Percentiles rank a stretch among this genome's conserved stretches.
Conservation (phyloP, 108 stramenopile species). For the Skeletonema costatum region DNA sequence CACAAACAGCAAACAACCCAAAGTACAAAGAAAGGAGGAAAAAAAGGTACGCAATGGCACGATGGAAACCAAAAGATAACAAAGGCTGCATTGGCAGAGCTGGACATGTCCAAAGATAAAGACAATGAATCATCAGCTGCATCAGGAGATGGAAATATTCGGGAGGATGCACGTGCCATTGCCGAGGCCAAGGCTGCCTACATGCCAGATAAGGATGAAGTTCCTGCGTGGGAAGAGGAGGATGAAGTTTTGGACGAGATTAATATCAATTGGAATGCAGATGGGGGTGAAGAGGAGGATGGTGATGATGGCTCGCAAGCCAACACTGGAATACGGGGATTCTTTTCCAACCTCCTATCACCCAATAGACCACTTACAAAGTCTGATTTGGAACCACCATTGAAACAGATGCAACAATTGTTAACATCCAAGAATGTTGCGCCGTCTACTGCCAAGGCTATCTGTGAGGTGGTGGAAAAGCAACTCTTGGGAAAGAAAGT, state of each 20-base stretch:
- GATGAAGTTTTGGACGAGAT: slow-evolving; percentile 37
- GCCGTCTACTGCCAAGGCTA: slow-evolving; percentile 76
- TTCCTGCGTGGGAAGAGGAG: slow-evolving; percentile 73
- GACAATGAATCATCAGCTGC: slow-evolving; percentile 4
- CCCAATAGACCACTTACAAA: slow-evolving; percentile 61
- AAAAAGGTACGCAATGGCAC: slow-evolving; percentile 83
- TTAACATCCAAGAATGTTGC: slow-evolving; percentile 93
- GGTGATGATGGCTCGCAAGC: slow-evolving; percentile 51
- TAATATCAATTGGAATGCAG: slow-evolving; percentile 34
- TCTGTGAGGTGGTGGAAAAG: slow-evolving; percentile 61
- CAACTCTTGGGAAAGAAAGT: slow-evolving; percentile 74
- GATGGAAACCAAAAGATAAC: slow-evolving; percentile 84
- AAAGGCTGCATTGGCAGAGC: slow-evolving; percentile 67
- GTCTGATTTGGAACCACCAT: slow-evolving; percentile 70
- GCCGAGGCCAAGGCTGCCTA: slow-evolving; percentile 89
- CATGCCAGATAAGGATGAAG: slow-evolving; percentile 82
- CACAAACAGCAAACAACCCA: not conserved
- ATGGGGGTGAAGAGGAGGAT: not conserved
- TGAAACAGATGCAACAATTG: slow-evolving; percentile 82
- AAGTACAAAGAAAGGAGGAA: slow-evolving; percentile 52
- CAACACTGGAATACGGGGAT: slow-evolving; percentile 48
- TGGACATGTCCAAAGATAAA: slow-evolving; percentile 67
- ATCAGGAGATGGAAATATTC: slow-evolving; percentile 22
- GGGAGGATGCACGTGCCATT: slow-evolving; percentile 63
- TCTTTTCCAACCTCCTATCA: slow-evolving; percentile 57